These are phyloP conservation scores for Kondoa subrosea DNA, from an alignment of 768 basidiomycete species.

Conservation along the genomic window DNA sequence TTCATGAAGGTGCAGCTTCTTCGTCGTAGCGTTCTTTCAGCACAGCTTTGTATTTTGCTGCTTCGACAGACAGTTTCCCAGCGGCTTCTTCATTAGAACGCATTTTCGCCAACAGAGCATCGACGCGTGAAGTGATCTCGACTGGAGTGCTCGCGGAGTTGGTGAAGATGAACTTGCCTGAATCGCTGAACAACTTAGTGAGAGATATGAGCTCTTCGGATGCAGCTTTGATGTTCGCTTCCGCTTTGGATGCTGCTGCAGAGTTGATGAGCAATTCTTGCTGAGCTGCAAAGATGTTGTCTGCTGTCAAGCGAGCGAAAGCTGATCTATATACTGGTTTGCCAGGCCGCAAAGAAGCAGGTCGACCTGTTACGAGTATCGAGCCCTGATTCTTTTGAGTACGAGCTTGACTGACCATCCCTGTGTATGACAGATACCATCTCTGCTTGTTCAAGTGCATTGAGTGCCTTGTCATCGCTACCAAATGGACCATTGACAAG, in stretches of 20 bases:
- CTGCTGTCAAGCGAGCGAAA: slow-evolving; percentile 63
- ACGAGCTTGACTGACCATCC: slow-evolving; percentile 40
- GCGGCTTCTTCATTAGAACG: slow-evolving; percentile 50
- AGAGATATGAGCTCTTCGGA: slow-evolving; percentile 44
- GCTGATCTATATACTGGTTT: slow-evolving; percentile 76
- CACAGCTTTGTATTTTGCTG: slow-evolving; percentile 45
- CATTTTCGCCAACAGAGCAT: slow-evolving; percentile 61
- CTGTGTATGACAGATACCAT: slow-evolving; percentile 60
- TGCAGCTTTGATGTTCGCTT: slow-evolving; percentile 42
- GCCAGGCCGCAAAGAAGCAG: slow-evolving; percentile 68
- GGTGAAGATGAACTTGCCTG: slow-evolving; percentile 37
- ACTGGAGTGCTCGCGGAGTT: slow-evolving; percentile 32
- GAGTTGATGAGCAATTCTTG: slow-evolving; percentile 15
- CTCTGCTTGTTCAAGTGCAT: slow-evolving; percentile 69
- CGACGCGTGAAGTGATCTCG: slow-evolving; percentile 46
- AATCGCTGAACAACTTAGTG: slow-evolving; percentile 43
- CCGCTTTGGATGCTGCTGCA: slow-evolving; percentile 3
- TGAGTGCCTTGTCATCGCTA: slow-evolving; percentile 62
- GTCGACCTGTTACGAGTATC: slow-evolving; percentile 43
- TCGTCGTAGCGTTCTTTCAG: slow-evolving; percentile 10
- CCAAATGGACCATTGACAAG: slow-evolving; percentile 76
- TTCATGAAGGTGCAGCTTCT: too few species aligned
- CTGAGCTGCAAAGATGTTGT: slow-evolving; percentile 35
- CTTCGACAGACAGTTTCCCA: slow-evolving; percentile 52
- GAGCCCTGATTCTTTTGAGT: not conserved